phyloP scores from a whole-genome alignment of 345 rosid genomes.

The Eucalyptus sp. region DNA sequence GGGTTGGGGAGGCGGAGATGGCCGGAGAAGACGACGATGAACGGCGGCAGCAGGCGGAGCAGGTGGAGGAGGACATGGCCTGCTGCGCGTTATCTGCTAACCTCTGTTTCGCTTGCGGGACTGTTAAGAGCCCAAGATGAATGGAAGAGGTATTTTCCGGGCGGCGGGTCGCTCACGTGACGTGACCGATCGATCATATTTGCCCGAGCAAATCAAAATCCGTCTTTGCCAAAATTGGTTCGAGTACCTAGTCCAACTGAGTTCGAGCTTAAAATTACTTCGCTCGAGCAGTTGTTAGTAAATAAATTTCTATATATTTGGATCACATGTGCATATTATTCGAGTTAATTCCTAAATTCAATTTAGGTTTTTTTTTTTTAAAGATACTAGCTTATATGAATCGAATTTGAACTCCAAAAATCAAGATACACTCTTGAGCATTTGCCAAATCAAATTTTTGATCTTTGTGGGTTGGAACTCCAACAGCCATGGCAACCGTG shows the following conservation, averaged over 20 bases:
- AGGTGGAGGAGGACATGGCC: background rate
- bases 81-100: background rate
- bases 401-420: background rate
- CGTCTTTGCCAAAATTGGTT: background rate
- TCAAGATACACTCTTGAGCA: accelerated
- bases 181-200: background rate
- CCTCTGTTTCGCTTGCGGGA: background rate
- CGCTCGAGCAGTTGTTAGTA: background rate
- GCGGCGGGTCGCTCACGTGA: background rate
- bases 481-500: accelerated
- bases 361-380: too few relatives aligned
- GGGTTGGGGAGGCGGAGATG: background rate
- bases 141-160: background rate
- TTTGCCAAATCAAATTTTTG: accelerated
- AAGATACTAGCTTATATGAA: too few relatives aligned
- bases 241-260: background rate
- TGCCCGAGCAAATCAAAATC: background rate
- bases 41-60: background rate
- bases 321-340: accelerated
- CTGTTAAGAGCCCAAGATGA: background rate
- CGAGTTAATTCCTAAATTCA: accelerated
- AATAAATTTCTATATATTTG: background rate
- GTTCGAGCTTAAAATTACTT: background rate
- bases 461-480: accelerated
- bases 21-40: background rate